phyloP scores from a whole-genome alignment of 2,329 filamentous ascomycete species.

The Trichoderma asperellum region DNA sequence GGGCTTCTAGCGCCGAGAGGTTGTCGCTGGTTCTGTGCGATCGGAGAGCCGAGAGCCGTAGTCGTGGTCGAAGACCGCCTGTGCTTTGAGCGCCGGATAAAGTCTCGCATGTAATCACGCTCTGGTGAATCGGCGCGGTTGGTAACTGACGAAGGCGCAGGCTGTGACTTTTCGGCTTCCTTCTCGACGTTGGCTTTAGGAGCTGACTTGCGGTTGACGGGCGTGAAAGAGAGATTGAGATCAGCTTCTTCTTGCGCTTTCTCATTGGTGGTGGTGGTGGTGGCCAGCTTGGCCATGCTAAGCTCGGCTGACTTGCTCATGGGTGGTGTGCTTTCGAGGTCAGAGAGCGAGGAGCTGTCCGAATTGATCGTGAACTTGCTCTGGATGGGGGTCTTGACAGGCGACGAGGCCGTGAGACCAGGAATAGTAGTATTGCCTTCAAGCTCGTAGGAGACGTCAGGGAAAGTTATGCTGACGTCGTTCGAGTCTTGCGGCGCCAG shows the following conservation, averaged over 20 bases:
- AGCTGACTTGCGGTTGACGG: constrained; percentile 34
- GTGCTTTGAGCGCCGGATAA: constrained; percentile 43
- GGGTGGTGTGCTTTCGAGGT: constrained; percentile 22
- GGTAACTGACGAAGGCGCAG: neutral
- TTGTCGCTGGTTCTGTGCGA: constrained; percentile 37
- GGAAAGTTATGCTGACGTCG: constrained; percentile 1
- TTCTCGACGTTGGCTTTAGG: neutral
- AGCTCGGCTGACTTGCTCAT: neutral
- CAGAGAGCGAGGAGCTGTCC: constrained; percentile 16
- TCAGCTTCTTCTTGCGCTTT: neutral
- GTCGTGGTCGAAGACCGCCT: constrained; percentile 38
- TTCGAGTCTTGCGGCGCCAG: neutral
- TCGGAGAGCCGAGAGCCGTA: constrained; percentile 41
- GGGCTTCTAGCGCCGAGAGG: constrained; percentile 44
- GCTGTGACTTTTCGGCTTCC: neutral
- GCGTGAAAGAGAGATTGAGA: constrained; percentile 35
- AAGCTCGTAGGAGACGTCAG: neutral
- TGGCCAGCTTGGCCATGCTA: neutral
- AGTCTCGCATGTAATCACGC: constrained; percentile 43
- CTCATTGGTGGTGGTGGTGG: neutral
- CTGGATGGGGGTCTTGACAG: neutral
- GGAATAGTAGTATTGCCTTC: constrained; percentile 7
- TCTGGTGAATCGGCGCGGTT: constrained; percentile 41
- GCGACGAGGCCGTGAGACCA: neutral
- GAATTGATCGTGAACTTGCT: neutral